Percentiles rank a stretch among this genome's conserved stretches.
phyloP scores from a whole-genome alignment of 805 yeast species.

The Candida sanyiensis region DNA sequence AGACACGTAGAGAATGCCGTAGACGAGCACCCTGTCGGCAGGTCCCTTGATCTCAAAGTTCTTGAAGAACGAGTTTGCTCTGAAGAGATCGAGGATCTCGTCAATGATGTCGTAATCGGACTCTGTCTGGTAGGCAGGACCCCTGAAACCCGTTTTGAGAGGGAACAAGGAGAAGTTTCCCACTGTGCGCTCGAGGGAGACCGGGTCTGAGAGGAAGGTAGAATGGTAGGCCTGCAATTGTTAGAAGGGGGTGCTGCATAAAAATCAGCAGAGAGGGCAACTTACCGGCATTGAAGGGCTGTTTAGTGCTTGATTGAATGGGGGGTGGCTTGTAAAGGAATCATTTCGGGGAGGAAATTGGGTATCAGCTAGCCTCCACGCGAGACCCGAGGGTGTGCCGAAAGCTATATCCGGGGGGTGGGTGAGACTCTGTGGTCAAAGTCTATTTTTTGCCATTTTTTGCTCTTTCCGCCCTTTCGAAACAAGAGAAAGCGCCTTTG shows the following conservation, averaged over 20 bases:
- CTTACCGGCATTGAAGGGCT: constrained; percentile 14
- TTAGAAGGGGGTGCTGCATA: no score
- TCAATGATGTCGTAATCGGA: constrained; percentile 86
- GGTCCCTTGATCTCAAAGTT: constrained; percentile 96
- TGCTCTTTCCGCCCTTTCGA: constrained; percentile 5
- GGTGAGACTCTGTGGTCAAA: neutral
- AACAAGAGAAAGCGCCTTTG: neutral
- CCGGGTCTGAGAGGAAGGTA: constrained; percentile 61
- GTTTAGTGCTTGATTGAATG: no score
- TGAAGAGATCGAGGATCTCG: constrained; percentile 82
- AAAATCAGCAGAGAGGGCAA: neutral
- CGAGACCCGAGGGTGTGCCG: constrained; percentile 1
- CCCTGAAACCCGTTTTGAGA: constrained; percentile 74
- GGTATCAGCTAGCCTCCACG: no score
- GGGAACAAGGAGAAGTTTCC: constrained; percentile 84
- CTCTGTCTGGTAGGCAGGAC: constrained; percentile 81
- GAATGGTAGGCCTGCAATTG: constrained; percentile 62
- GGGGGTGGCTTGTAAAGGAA: no score
- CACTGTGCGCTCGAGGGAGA: constrained; percentile 53
- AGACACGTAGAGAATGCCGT: constrained; percentile 85
- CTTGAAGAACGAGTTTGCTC: constrained; percentile 94
- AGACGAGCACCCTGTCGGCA: constrained; percentile 86
- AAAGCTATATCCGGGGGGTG: constrained; percentile 2
- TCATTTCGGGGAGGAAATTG: constrained; percentile 10
- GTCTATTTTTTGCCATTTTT: constrained; percentile 3